phyloP scores from a whole-genome alignment of 2,329 filamentous ascomycete genomes.

The Xylaria arbuscula region DNA sequence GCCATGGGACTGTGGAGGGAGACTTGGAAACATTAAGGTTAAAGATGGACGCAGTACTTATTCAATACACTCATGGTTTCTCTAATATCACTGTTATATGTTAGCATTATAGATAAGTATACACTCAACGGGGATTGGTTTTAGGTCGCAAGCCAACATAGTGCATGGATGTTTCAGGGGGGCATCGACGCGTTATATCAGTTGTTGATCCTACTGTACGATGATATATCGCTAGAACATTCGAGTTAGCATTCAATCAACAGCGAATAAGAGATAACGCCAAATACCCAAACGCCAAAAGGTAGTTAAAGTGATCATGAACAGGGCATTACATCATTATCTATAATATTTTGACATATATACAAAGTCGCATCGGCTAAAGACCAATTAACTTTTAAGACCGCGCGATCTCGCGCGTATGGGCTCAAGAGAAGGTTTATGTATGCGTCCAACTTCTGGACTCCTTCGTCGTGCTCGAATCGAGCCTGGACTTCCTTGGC shows the following conservation, averaged over 20 bases:
- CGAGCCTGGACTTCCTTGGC: constrained; percentile 52
- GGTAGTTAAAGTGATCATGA: constrained; percentile 13
- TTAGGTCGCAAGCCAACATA: constrained; percentile 1
- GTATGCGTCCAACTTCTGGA: constrained; percentile 61
- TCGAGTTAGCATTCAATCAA: constrained; percentile 23
- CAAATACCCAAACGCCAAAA: constrained; percentile 25
- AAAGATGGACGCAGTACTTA: too few relatives aligned
- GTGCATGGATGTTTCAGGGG: not conserved
- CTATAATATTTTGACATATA: constrained; percentile 48
- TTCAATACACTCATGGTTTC: not conserved
- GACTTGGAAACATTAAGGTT: too few relatives aligned
- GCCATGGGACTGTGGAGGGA: not conserved
- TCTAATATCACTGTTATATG: not conserved
- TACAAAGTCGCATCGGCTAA: constrained; percentile 46
- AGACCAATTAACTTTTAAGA: constrained; percentile 50
- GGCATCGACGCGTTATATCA: not conserved
- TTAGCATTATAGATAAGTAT: not conserved
- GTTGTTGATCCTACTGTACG: not conserved
- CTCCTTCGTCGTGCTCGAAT: constrained; percentile 56
- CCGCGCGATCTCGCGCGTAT: constrained; percentile 55
- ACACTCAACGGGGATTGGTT: not conserved
- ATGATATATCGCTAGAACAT: constrained; percentile 10
- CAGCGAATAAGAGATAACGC: constrained; percentile 27
- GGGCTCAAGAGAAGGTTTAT: constrained; percentile 58
- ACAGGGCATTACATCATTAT: constrained; percentile 36